phyloP scores from a whole-genome alignment of 2,329 filamentous ascomycete species.

The Fusarium concolor region DNA sequence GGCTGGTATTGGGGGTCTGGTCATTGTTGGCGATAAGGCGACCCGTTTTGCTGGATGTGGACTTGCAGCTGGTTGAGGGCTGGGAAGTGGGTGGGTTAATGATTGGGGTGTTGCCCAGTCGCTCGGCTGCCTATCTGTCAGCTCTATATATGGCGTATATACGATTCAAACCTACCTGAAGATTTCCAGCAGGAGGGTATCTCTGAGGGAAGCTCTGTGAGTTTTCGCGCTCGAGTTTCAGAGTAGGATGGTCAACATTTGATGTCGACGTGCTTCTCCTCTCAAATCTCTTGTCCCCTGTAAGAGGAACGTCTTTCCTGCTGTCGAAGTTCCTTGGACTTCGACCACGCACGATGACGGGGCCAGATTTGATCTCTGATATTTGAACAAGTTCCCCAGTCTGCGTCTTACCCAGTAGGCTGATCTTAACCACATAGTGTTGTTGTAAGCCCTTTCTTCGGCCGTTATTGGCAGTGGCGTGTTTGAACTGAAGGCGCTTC shows the following conservation, averaged over 20 bases:
- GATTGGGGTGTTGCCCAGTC: conserved; percentile 61
- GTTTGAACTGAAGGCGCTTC: conserved; percentile 95
- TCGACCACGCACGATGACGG: conserved; percentile 93
- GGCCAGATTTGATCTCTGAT: conserved; percentile 87
- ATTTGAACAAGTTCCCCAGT: conserved; percentile 76
- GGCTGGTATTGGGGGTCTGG: conserved; percentile 65
- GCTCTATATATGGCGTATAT: neutral
- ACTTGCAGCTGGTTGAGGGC: conserved; percentile 47
- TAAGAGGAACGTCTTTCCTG: conserved; percentile 84
- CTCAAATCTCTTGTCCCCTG: conserved; percentile 62
- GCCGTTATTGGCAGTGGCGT: conserved; percentile 96
- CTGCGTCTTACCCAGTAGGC: conserved; percentile 80
- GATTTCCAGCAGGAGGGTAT: conserved; percentile 50
- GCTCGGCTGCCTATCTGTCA: conserved; percentile 49
- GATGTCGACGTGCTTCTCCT: conserved; percentile 56
- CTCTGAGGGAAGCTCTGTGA: conserved; percentile 46
- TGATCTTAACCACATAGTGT: conserved; percentile 91
- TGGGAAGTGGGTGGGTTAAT: conserved; percentile 49
- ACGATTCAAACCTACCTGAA: conserved; percentile 49
- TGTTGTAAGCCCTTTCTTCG: conserved; percentile 94
- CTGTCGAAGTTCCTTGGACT: conserved; percentile 96
- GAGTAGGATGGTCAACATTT: conserved; percentile 45
- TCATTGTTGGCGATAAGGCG: conserved; percentile 63
- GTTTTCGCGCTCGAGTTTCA: conserved; percentile 52
- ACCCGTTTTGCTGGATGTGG: conserved; percentile 65